Conservation (phyloP, 176 grass and related monocot species). For the Typha latifolia region DNA sequence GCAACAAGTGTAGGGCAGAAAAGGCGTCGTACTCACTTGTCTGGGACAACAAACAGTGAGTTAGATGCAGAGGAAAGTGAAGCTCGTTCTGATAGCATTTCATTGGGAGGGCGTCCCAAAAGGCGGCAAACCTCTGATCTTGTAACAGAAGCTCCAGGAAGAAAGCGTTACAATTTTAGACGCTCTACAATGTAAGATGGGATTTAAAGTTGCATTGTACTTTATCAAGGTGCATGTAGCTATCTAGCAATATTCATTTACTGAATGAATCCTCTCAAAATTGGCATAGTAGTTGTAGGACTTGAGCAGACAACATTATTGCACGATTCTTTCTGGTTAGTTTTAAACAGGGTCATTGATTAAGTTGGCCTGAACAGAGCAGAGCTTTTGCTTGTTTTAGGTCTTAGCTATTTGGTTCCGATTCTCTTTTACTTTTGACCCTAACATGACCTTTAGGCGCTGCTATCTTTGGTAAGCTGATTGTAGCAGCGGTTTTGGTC, state of each 20-base stretch:
- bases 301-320: background rate
- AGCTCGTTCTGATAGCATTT: constrained; percentile 71
- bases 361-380: no score
- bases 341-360: background rate
- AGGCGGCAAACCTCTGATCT: constrained; percentile 44
- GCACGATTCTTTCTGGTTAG: background rate
- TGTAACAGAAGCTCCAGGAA: constrained; percentile 29
- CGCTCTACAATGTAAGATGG: constrained; percentile 54
- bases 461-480: no score
- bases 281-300: background rate
- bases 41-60: constrained; percentile 38
- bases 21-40: constrained; percentile 35
- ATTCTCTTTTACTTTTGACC: no score
- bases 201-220: constrained; percentile 10
- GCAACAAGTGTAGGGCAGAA: constrained; percentile 36
- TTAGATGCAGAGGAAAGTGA: constrained; percentile 57
- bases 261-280: background rate
- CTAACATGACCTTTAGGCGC: no score
- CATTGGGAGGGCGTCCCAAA: constrained; percentile 70
- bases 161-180: constrained; percentile 82
- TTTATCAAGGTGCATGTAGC: background rate
- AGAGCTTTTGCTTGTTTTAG: no score
- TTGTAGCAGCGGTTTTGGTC: no score
- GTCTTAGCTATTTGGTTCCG: no score
- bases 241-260: background rate